Base-by-base conservation (phyloP, 176 grass and related monocot genomes). In the Cenchrus fungigraminus region DNA sequence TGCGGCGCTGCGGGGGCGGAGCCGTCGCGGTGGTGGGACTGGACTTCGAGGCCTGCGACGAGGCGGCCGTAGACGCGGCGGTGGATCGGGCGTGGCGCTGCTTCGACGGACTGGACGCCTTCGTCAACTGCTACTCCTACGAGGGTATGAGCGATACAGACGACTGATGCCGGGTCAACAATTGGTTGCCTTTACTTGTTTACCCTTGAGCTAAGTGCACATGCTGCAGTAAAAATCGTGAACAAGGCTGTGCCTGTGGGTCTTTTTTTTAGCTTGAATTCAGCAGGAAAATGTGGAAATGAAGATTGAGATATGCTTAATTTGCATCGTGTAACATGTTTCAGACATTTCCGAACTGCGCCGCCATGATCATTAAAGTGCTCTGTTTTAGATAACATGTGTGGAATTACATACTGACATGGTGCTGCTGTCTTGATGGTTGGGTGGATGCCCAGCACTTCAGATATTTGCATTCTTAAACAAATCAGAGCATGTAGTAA, bases 111-210 rank as follows among this genome's bases (percentile, higher is more conserved):
- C 40, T 98, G 6, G 91, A 98, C 79, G 92, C 91, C 19, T 86
- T 93, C 55, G 93, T 92, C 55, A 95, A 92, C 52, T 93, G 87
- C 85, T 92, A 83, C 89, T 43, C 89, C 81, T 95, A 89, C 86
- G 80, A 98, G 83, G 96, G 96, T 93, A 88, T 32, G 3, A 32
- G 49, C 15, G 47, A 54, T 9, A 29, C 12, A 0, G 13, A 13
- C 17, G 20, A 44, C 19, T 72, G 69, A 49, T 34, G 34, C 29
- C 31, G 8, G 37, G 54, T 0, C 44, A 11, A 14, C 25, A 10
- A 56, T 77, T 49, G 17, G 8, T 5, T 68, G 37, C 22, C 52
- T 16, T 1, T 16, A 40, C 44, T 49, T 46, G 15, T 71, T 59
- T 25, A n/a, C 55, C 17, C 7, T 58, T 12, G 44, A 1, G 5